Evolutionary conservation across 805 yeast genomes (phyloP).

Genomic region (Yamadazyma olivae): DNA sequence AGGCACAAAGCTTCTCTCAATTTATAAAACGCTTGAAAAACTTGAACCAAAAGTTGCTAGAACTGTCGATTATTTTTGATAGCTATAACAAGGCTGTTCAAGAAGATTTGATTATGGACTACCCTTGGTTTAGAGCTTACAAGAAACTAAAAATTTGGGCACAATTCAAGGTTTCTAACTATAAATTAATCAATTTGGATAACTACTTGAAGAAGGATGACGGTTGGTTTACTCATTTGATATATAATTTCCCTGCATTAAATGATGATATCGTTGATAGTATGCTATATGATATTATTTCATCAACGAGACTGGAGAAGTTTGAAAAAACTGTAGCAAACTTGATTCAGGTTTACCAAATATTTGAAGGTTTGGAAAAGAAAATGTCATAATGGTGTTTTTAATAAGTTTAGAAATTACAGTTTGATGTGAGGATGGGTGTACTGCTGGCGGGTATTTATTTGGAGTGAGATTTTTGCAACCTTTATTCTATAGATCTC

Average conservation of each 20-base stretch:
- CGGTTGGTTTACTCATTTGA: conserved; percentile 7
- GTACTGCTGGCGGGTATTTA: no score
- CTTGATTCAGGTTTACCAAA: conserved; percentile 21
- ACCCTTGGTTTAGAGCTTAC: conserved; percentile 71
- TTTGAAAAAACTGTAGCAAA: conserved; percentile 21
- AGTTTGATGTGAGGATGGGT: no score
- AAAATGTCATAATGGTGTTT: conserved; percentile 13
- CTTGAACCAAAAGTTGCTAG: neutral
- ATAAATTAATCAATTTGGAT: conserved; percentile 43
- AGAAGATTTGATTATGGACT: conserved; percentile 55
- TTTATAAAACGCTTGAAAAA: conserved; percentile 3
- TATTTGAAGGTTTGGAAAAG: conserved; percentile 15
- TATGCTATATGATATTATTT: conserved; percentile 10
- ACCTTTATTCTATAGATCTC: no score
- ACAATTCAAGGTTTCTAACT: conserved; percentile 52
- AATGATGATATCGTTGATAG: conserved; percentile 19
- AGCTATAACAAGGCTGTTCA: conserved; percentile 44
- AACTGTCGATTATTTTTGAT: conserved; percentile 45
- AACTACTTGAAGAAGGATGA: conserved; percentile 17
- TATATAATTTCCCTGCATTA: conserved; percentile 5
- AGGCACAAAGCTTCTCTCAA: neutral
- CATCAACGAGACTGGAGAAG: conserved; percentile 8
- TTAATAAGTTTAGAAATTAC: neutral
- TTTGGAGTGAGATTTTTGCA: no score
- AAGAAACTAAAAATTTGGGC: conserved; percentile 60